phyloP scores from a whole-genome alignment of 257 asterid species.

The Gentiana dahurica region DNA sequence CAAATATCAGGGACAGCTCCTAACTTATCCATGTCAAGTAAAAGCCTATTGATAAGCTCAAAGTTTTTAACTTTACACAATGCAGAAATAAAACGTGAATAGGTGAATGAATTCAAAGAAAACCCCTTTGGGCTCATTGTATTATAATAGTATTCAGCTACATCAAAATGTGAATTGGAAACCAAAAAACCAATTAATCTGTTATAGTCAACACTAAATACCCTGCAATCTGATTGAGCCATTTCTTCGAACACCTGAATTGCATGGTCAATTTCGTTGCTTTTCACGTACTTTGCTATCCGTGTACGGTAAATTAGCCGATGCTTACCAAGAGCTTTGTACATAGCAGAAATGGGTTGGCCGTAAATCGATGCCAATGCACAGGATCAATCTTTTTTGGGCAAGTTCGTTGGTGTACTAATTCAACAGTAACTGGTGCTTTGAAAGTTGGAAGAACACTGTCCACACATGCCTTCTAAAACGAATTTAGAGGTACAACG shows the following conservation, averaged over 20 bases:
- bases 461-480: not conserved
- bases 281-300: slow-evolving; percentile 55
- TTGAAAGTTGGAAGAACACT: not conserved
- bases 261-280: slow-evolving; percentile 58
- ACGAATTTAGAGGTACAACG: not conserved
- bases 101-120: slow-evolving; percentile 76
- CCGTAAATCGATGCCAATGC: slow-evolving; percentile 31
- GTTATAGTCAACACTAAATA: slow-evolving; percentile 79
- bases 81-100: slow-evolving; percentile 72
- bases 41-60: slow-evolving; percentile 57
- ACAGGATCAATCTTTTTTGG: slow-evolving; percentile 20
- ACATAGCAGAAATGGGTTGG: slow-evolving; percentile 46
- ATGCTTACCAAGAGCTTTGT: slow-evolving; percentile 62
- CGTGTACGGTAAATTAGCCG: slow-evolving; percentile 73
- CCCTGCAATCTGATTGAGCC: slow-evolving; percentile 73
- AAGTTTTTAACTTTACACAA: slow-evolving; percentile 75
- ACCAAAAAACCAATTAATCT: slow-evolving; percentile 80
- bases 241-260: slow-evolving; percentile 82
- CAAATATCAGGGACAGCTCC: slow-evolving; percentile 68
- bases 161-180: slow-evolving; percentile 41
- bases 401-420: not conserved
- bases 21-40: slow-evolving; percentile 70
- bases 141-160: slow-evolving; percentile 60
- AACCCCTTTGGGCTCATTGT: slow-evolving; percentile 58
- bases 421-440: not conserved